A percentile compares a stretch with the other conserved stretches of the same genome.
Evolutionary conservation across 345 rosid species (phyloP).

Genomic region (Linum usitatissimum): DNA sequence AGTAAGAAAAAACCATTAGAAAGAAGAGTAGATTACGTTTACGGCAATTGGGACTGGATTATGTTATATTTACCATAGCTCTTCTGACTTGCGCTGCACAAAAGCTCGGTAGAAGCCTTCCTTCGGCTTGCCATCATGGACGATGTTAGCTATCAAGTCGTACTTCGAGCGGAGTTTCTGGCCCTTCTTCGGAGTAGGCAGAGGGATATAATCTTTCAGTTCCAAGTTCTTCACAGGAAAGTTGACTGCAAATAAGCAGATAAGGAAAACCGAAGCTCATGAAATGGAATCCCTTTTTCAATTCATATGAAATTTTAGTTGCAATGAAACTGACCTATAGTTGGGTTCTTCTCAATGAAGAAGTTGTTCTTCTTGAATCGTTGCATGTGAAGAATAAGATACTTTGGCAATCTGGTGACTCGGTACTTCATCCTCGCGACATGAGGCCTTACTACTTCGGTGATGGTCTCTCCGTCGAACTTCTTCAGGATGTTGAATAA

Average conservation of each 20-base stretch:
- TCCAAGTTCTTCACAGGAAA: constrained; percentile 93
- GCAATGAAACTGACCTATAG: constrained; percentile 46
- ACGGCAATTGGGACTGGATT: background rate
- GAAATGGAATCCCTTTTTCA: background rate
- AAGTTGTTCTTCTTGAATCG: constrained; percentile 89
- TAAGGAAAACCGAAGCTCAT: background rate
- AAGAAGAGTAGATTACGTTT: background rate
- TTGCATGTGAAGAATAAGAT: constrained; percentile 83
- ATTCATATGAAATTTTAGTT: background rate
- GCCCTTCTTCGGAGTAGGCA: constrained; percentile 52
- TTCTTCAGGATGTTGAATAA: constrained; percentile 81
- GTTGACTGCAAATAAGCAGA: constrained; percentile 45
- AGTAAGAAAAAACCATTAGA: background rate
- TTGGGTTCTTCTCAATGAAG: constrained; percentile 92
- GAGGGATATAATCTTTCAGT: constrained; percentile 85
- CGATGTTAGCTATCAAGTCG: constrained; percentile 86
- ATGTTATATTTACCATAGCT: constrained; percentile 45
- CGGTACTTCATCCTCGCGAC: constrained; percentile 78
- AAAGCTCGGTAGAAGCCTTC: constrained; percentile 88
- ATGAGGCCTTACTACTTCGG: constrained; percentile 85
- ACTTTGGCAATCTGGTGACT: constrained; percentile 62
- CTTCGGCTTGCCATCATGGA: constrained; percentile 94
- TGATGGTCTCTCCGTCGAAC: constrained; percentile 82
- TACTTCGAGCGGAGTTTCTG: constrained; percentile 61
- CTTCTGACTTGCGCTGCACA: constrained; percentile 96